Percentiles rank a stretch among this genome's conserved stretches.
phyloP scores from a whole-genome alignment of 768 basidiomycete species.

The Saitozyma podzolica region DNA sequence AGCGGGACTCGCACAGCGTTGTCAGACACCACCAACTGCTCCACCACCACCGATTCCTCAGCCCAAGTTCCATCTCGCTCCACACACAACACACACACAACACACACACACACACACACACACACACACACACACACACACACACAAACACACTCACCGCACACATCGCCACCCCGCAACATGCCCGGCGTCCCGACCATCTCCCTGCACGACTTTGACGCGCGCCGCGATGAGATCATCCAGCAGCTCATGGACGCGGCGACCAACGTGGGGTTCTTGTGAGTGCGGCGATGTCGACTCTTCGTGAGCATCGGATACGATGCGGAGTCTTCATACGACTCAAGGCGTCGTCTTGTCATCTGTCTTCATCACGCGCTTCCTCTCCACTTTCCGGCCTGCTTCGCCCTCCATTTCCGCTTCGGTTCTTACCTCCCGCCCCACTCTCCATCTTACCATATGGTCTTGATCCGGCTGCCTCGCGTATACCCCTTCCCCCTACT shows the following conservation, averaged over 20 bases:
- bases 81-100: background rate
- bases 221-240: slow-evolving; percentile 38
- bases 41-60: no score
- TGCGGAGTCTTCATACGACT: no score
- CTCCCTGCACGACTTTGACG: slow-evolving; percentile 37
- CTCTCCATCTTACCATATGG: background rate
- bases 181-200: slow-evolving; percentile 30
- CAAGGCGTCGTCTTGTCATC: slow-evolving; percentile 12
- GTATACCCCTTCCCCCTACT: no score
- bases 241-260: slow-evolving; percentile 33
- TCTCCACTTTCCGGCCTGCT: background rate
- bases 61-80: background rate
- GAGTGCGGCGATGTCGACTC: background rate
- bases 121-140: background rate
- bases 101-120: background rate
- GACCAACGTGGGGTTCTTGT: slow-evolving; percentile 41
- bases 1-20: no score
- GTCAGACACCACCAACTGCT: no score
- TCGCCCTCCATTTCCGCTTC: no score
- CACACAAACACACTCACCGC: background rate
- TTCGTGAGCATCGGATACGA: no score
- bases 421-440: no score
- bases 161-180: slow-evolving; percentile 3
- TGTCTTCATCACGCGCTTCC: slow-evolving; percentile 7
- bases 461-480: background rate